Base-by-base conservation (phyloP, 1,284 basidiomycete species). In the Pseudozyma flocculosa region DNA sequence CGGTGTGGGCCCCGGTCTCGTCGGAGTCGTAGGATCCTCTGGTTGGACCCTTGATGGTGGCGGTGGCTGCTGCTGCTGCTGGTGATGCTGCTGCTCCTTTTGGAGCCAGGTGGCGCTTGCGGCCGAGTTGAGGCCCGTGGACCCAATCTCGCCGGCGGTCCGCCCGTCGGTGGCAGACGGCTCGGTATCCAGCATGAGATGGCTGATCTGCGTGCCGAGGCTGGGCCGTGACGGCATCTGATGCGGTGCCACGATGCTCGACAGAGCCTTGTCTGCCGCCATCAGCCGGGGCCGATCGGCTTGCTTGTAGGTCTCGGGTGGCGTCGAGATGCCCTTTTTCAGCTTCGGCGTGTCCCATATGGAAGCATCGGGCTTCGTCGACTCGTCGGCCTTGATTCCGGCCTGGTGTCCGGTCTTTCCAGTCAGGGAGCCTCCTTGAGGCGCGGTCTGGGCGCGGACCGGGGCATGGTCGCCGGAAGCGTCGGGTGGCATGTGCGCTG, bases 1-100 rank as follows among this genome's bases (percentile, higher is more conserved):
- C 1, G 68, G 68, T 11, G 65, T 71, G 1, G 68, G 68, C 1
- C 61, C 61, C 0, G 68, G 68, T 11, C 65, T 34, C 21, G 50
- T 40, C 14, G 51, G 54, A 19, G 40, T 48, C 13, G 44, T 26
- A 1, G 47, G 40, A 10, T 52, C 37, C 40, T 53, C 52, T 22
- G 30, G 24, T 3, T 29, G 36, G 0, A 41, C 43, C 3, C 36
- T 46, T 1, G 51, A 43, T 42, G 51, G 44, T 13, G 45, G 49
- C 24, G 50, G 50, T 29, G 50, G 7, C 19, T 40, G 38, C 19
- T 4, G 18, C 38, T 34, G 32, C 32, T 4, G 7, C 11, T 17
- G 11, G 10, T 5, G 10, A 9, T 17, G 32, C 32, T 11, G 7
- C 26, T 7, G 26, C 26, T 5, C 11, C 26, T 7, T 29, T 11